These are phyloP conservation scores for Penicillium verrucosum DNA, from an alignment of 2,329 filamentous ascomycete genomes.

Conservation along the genomic window DNA sequence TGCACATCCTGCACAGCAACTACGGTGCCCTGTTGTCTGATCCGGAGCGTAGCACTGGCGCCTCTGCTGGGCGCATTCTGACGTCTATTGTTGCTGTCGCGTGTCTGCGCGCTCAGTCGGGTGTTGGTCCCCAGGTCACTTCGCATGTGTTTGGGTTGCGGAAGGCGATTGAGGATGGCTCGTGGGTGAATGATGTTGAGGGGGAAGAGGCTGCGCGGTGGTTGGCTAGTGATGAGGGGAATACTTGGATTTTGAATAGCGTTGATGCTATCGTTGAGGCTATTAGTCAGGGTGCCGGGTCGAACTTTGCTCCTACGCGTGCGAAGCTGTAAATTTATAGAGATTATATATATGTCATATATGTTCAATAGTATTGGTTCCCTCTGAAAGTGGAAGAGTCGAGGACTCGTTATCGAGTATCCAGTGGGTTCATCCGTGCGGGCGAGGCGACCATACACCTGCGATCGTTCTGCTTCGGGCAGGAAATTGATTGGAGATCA, in stretches of 20 bases:
- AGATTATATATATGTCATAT: background rate
- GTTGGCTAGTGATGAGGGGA: slow-evolving; percentile 64
- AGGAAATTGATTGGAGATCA: background rate
- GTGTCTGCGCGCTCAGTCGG: slow-evolving; percentile 73
- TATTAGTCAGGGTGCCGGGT: slow-evolving; percentile 48
- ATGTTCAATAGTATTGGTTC: background rate
- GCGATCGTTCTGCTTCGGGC: background rate
- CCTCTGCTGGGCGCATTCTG: slow-evolving; percentile 63
- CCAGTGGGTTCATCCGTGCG: background rate
- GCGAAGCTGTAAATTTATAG: slow-evolving; percentile 27
- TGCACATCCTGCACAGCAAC: slow-evolving; percentile 71
- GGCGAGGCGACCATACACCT: background rate
- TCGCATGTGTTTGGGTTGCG: slow-evolving; percentile 77
- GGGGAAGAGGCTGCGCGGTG: slow-evolving; percentile 56
- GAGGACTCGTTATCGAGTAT: background rate
- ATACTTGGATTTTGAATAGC: slow-evolving; percentile 59
- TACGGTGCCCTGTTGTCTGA: slow-evolving; percentile 73
- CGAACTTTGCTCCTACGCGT: slow-evolving; percentile 55
- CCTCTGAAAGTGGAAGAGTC: background rate
- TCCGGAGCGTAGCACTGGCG: slow-evolving; percentile 45
- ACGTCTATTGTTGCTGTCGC: slow-evolving; percentile 72
- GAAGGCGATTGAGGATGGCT: slow-evolving; percentile 69
- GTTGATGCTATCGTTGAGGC: slow-evolving; percentile 59
- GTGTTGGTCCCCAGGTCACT: slow-evolving; percentile 76
- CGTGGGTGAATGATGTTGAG: slow-evolving; percentile 30